Evolutionary conservation across 2,329 filamentous ascomycete species (phyloP).

Genomic region (Epichloe uncinata): DNA sequence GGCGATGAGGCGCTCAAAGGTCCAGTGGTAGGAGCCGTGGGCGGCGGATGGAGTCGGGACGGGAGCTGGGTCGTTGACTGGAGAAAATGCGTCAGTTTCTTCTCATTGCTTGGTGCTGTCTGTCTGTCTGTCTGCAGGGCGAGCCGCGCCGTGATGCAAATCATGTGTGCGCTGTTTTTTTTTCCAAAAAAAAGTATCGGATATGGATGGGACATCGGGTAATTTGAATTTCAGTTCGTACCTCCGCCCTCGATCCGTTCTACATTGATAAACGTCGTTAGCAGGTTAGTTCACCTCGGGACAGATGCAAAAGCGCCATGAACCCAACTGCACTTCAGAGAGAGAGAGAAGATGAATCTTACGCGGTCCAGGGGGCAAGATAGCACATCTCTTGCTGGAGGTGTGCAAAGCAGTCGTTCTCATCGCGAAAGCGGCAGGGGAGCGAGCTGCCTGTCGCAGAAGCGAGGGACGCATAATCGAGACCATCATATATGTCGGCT

Average conservation of each 20-base stretch:
- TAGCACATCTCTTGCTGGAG: slow-evolving; percentile 58
- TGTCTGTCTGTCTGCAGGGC: background rate
- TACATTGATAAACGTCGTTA: slow-evolving; percentile 31
- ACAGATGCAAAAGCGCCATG: background rate
- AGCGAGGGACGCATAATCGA: slow-evolving; percentile 41
- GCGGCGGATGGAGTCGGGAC: slow-evolving; percentile 58
- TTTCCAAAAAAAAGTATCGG: background rate
- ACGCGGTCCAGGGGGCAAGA: slow-evolving; percentile 77
- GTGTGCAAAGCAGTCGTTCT: slow-evolving; percentile 77
- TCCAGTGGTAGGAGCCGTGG: slow-evolving; percentile 98
- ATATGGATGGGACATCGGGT: background rate
- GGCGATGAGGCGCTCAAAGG: slow-evolving; percentile 78
- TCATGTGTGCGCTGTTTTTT: too few species aligned
- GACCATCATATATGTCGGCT: slow-evolving; percentile 30
- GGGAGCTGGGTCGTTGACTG: slow-evolving; percentile 76
- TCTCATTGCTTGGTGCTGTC: background rate
- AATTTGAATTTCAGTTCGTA: slow-evolving; percentile 28
- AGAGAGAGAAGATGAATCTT: slow-evolving; percentile 24
- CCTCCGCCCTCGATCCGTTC: slow-evolving; percentile 63
- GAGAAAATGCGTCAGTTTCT: slow-evolving; percentile 2
- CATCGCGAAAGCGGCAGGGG: slow-evolving; percentile 22
- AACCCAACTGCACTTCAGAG: background rate
- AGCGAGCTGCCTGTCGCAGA: slow-evolving; percentile 36
- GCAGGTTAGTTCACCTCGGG: slow-evolving; percentile 12
- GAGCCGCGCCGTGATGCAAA: background rate